Evolutionary conservation across 169 alveolate genomes (phyloP).

Genomic region (Plasmodium cynomolgi): DNA sequence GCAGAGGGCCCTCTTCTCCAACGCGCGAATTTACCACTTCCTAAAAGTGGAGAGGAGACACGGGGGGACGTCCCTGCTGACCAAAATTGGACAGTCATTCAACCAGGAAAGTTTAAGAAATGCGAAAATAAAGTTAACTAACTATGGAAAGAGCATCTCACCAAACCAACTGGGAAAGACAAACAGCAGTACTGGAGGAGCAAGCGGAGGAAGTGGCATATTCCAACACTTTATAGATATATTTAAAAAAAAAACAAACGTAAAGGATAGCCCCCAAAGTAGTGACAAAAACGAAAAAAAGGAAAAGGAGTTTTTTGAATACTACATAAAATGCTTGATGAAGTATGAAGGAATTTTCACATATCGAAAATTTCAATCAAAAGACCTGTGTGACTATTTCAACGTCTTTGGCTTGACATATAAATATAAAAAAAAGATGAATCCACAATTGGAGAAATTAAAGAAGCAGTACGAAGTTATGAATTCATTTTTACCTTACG

Average conservation of each 20-base stretch:
- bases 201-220: background rate
- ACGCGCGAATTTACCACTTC: slow-evolving; percentile 9
- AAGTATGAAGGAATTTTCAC: slow-evolving; percentile 76
- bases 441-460: slow-evolving; percentile 60
- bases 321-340: slow-evolving; percentile 59
- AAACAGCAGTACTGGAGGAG: background rate
- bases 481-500: slow-evolving; percentile 79
- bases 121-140: slow-evolving; percentile 25
- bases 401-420: slow-evolving; percentile 18
- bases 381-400: slow-evolving; percentile 41
- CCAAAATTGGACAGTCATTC: slow-evolving; percentile 51
- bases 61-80: slow-evolving; percentile 64
- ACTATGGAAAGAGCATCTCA: background rate
- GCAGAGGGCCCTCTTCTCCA: background rate
- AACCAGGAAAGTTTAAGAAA: slow-evolving; percentile 57
- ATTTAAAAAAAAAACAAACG: slow-evolving; percentile 18
- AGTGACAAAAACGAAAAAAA: slow-evolving; percentile 34
- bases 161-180: background rate
- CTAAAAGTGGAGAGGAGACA: slow-evolving; percentile 12
- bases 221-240: slow-evolving; percentile 66
- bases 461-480: slow-evolving; percentile 76
- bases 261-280: slow-evolving; percentile 16
- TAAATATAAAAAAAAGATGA: slow-evolving; percentile 63
- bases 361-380: slow-evolving; percentile 33
- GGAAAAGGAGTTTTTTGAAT: slow-evolving; percentile 45